Conservation (phyloP, 2,329 filamentous ascomycete species). For the Sporothrix brunneoviolacea region DNA sequence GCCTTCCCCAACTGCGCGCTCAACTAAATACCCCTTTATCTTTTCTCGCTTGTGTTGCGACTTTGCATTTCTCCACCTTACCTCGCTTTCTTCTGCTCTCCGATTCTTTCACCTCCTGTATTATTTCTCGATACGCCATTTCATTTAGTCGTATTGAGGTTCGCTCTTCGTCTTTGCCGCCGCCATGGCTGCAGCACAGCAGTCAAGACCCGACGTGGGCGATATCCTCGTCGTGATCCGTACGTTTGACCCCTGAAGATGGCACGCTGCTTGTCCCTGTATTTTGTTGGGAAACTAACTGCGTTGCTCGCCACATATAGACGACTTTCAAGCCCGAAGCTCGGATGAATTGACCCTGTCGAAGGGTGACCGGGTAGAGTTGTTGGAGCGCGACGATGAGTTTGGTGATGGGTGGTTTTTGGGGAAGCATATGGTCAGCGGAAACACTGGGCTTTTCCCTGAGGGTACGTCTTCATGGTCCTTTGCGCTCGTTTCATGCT, state of each 20-base stretch:
- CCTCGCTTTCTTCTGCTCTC: background rate
- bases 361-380: constrained; percentile 77
- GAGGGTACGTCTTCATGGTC: constrained; percentile 65
- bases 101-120: background rate
- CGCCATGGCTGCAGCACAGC: constrained; percentile 27
- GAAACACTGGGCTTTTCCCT: constrained; percentile 72
- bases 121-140: background rate
- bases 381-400: constrained; percentile 80
- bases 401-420: constrained; percentile 86
- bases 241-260: constrained; percentile 38
- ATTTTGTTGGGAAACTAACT: background rate
- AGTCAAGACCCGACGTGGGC: constrained; percentile 51
- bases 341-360: constrained; percentile 85
- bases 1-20: constrained; percentile 7
- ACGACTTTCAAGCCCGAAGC: constrained; percentile 87
- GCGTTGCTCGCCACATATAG: constrained; percentile 40
- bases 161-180: constrained; percentile 2
- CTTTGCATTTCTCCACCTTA: no score
- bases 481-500: no score
- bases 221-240: constrained; percentile 66
- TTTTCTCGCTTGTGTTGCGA: no score
- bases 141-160: no score
- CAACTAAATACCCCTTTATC: background rate
- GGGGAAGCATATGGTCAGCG: constrained; percentile 65
- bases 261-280: background rate